Conservation (phyloP, 352 stramenopile genomes). For the Phytophthora fragariaefolia region DNA sequence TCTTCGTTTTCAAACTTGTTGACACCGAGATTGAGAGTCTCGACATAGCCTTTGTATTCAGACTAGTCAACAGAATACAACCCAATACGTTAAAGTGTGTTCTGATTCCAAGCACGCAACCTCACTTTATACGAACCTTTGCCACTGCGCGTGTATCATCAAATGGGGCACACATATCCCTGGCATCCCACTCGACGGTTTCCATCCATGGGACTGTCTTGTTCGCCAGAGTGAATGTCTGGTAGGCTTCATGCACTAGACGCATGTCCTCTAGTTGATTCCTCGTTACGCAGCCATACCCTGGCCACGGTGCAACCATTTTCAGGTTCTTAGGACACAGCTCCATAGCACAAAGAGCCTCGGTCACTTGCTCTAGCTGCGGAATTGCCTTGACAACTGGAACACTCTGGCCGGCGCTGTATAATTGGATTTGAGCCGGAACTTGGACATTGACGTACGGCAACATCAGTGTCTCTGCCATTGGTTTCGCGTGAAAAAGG, state of each 20-base stretch:
- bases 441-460: constrained; percentile 1
- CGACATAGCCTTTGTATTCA: constrained; percentile 12
- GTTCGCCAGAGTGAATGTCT: background rate
- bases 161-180: background rate
- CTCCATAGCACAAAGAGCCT: too few species aligned
- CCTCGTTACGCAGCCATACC: background rate
- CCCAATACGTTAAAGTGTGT: too few species aligned
- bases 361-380: background rate
- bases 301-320: too few species aligned
- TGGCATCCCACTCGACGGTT: background rate
- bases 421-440: background rate
- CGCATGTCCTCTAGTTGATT: too few species aligned
- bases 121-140: constrained; percentile 3
- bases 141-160: background rate
- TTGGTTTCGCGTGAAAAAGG: background rate
- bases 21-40: constrained; percentile 15
- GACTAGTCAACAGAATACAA: constrained; percentile 1
- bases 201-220: constrained; percentile 6
- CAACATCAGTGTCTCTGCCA: background rate
- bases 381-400: constrained; percentile 15
- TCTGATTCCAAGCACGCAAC: background rate
- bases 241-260: background rate
- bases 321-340: too few species aligned
- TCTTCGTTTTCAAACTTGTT: too few species aligned
- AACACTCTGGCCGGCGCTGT: background rate